Percentiles rank a stretch among this genome's conserved stretches.
phyloP scores from a whole-genome alignment of 108 stramenopile species.

The Skeletonema costatum region DNA sequence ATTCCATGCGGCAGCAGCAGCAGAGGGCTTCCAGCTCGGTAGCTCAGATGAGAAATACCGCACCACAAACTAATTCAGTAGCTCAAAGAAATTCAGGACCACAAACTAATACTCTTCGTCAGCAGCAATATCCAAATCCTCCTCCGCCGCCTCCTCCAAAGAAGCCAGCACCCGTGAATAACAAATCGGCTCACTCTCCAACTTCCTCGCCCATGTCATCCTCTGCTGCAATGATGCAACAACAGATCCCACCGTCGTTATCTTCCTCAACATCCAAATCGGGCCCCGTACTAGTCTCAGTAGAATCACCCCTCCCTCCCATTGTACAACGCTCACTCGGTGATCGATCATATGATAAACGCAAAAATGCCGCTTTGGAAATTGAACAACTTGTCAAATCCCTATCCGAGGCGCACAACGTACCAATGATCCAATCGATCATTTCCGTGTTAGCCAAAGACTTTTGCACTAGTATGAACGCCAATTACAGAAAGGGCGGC shows the following conservation, averaged over 20 bases:
- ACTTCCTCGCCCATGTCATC: constrained; percentile 3
- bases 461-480: constrained; percentile 96
- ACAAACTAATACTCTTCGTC: background rate
- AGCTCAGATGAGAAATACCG: background rate
- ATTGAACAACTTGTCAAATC: constrained; percentile 93
- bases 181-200: background rate
- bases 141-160: constrained; percentile 25
- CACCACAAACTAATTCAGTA: constrained; percentile 8
- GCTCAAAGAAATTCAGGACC: constrained; percentile 2
- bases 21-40: background rate
- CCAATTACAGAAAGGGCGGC: constrained; percentile 98
- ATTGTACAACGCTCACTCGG: constrained; percentile 88
- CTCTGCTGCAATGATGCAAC: constrained; percentile 11
- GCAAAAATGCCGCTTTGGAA: constrained; percentile 97
- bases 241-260: background rate
- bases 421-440: constrained; percentile 81
- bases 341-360: constrained; percentile 98
- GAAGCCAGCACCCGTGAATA: background rate
- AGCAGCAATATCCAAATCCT: background rate
- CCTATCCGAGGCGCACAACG: constrained; percentile 82
- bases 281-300: constrained; percentile 45
- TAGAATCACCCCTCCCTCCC: constrained; percentile 84
- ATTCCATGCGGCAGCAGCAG: constrained; percentile 17
- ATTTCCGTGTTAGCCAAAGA: constrained; percentile 91
- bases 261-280: constrained; percentile 14